phyloP scores from a whole-genome alignment of 306 rosid species.

The Casuarina cunninghamiana region DNA sequence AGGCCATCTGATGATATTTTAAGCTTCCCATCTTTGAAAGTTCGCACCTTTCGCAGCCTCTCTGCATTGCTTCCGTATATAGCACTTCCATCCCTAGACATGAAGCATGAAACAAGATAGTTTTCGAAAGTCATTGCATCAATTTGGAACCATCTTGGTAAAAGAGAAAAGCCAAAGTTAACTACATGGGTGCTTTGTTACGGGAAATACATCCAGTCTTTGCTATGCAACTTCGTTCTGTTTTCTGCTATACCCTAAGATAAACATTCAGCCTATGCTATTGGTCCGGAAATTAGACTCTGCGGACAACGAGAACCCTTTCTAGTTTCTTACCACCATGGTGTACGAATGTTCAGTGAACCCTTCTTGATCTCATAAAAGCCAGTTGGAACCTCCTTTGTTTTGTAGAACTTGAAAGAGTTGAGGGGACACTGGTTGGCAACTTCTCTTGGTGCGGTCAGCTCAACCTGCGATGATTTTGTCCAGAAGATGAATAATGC shows the following conservation, averaged over 20 bases:
- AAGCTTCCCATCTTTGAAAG: constrained; percentile 58
- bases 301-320: too few species aligned
- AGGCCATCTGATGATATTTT: constrained; percentile 46
- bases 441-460: constrained; percentile 47
- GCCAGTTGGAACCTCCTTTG: constrained; percentile 51
- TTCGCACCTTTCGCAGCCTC: constrained; percentile 37
- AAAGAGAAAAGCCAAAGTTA: neutral
- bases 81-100: constrained; percentile 56
- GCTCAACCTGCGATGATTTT: constrained; percentile 32
- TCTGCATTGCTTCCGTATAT: constrained; percentile 54
- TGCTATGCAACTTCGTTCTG: too few species aligned
- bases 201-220: too few species aligned
- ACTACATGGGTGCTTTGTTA: neutral
- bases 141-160: too few species aligned
- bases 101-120: too few species aligned
- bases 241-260: too few species aligned
- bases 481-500: neutral
- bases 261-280: too few species aligned
- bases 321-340: constrained; percentile 53
- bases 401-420: constrained; percentile 51
- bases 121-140: too few species aligned
- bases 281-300: too few species aligned
- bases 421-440: constrained; percentile 51
- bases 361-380: constrained; percentile 45
- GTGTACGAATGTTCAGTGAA: constrained; percentile 40